Base-by-base conservation (phyloP, 2,329 filamentous ascomycete species). In the Paraphaeosphaeria sporulosa region DNA sequence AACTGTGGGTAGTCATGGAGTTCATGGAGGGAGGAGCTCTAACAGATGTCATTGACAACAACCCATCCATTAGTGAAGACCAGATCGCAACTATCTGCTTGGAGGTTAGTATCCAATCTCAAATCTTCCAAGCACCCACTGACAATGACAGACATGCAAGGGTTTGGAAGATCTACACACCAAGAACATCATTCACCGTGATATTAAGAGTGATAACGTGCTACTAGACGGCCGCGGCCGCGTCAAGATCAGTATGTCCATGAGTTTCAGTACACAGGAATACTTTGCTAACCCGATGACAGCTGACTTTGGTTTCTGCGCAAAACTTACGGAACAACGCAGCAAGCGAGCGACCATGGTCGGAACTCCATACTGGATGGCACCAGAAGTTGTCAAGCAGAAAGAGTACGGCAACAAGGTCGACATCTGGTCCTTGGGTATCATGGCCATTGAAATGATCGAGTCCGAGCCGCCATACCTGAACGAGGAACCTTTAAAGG, bases 381-480 rank as follows among this genome's bases (percentile, higher is more conserved):
- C 95, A 9, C 95, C 95, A 40, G 95, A 99, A 80, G 95, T 99
- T 47, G 95, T 99, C 76, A 98, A 98, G 83, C 95, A 98, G 79
- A 98, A 98, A 83, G 94, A 97, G 79, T 99, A 99, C 74, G 95
- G 94, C 42, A 91, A 92, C 75, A 98, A 98, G 84, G 95, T 98
- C 64, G 95, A 99, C 76, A 97, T 98, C 75, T 99, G 95, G 95
- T 97, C 94, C 32, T 84, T 99, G 63, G 95, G 95, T 74, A 99
- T 99, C 81, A 99, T 98, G 95, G 94, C 95, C 25, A 98, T 99
- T 73, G 95, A 99, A 81, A 97, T 99, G 95, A 98, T 98, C 74
- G 95, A 99, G 78, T 96, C 93, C 19, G 95, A 99, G 79, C 95
- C 95, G 6, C 95, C 95, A 0, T 99, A 99, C 78, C 87, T 98